phyloP scores from a whole-genome alignment of 495 filamentous ascomycete species.

The Aspergillus steynii region DNA sequence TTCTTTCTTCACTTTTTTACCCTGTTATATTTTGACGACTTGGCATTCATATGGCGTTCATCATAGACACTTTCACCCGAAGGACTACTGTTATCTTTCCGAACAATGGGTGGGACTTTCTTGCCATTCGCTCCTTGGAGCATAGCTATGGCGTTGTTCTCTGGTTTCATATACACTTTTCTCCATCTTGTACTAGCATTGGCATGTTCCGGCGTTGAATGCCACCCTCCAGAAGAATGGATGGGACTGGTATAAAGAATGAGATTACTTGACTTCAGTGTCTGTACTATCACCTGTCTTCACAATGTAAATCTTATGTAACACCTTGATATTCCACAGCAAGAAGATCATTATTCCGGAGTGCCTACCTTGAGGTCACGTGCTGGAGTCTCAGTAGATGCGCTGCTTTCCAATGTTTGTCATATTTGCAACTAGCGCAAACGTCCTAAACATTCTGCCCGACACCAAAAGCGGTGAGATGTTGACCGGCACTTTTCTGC shows the following conservation, averaged over 20 bases:
- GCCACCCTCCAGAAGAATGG: neutral
- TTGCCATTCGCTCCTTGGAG: slow-evolving; percentile 8
- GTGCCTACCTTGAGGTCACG: no score
- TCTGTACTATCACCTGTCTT: neutral
- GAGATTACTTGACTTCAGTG: neutral
- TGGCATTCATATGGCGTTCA: slow-evolving; percentile 37
- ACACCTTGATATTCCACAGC: no score
- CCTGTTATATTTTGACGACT: slow-evolving; percentile 17
- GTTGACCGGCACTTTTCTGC: slow-evolving; percentile 4
- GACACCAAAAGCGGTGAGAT: slow-evolving; percentile 21
- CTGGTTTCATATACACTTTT: slow-evolving; percentile 10
- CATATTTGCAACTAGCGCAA: neutral
- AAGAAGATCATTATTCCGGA: no score
- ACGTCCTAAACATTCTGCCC: neutral
- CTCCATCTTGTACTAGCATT: slow-evolving; percentile 25
- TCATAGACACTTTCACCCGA: slow-evolving; percentile 27
- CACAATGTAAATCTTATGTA: neutral
- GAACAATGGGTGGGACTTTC: slow-evolving; percentile 13
- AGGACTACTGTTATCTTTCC: slow-evolving; percentile 14
- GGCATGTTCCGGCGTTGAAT: slow-evolving; percentile 29
- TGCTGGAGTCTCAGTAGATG: neutral
- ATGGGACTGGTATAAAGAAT: neutral
- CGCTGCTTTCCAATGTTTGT: neutral
- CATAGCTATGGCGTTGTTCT: slow-evolving; percentile 29
- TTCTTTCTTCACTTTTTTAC: slow-evolving; percentile 18